These are phyloP conservation scores for Neonectria ditissima DNA, from an alignment of 2,329 filamentous ascomycete species.

Conservation along the genomic window DNA sequence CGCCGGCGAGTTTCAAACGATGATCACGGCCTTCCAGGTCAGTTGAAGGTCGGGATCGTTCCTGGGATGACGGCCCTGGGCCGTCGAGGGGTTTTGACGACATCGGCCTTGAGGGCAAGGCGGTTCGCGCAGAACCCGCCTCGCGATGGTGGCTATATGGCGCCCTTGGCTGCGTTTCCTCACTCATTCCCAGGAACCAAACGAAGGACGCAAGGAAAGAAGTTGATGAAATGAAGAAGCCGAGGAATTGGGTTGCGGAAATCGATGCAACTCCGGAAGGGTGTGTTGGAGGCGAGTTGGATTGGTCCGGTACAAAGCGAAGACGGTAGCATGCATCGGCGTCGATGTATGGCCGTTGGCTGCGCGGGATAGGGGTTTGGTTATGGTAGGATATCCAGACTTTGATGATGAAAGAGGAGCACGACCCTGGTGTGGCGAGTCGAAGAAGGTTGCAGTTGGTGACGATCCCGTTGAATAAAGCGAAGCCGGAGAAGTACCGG, in stretches of 20 bases:
- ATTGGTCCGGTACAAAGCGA: conserved; percentile 34
- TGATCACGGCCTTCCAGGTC: conserved; percentile 39
- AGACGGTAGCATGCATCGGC: conserved; percentile 38
- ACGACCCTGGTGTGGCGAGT: conserved; percentile 28
- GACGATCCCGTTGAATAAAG: conserved; percentile 39
- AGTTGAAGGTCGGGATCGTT: conserved; percentile 39
- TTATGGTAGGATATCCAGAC: conserved; percentile 18
- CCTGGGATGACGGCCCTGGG: conserved; percentile 31
- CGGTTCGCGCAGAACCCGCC: conserved; percentile 49
- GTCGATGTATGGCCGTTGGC: conserved; percentile 23
- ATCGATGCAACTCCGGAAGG: conserved; percentile 13
- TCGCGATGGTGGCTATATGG: conserved; percentile 48
- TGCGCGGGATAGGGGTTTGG: conserved; percentile 18
- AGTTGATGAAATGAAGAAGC: conserved; percentile 14
- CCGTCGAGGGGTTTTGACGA: conserved; percentile 47
- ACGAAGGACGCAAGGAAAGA: conserved; percentile 17
- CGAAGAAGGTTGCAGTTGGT: conserved; percentile 34
- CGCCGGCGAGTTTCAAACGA: conserved; percentile 39
- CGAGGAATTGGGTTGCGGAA: conserved; percentile 14
- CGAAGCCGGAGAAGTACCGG: conserved; percentile 41
- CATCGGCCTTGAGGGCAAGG: conserved; percentile 54
- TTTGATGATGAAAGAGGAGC: conserved; percentile 26
- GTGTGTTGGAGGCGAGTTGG: conserved; percentile 25
- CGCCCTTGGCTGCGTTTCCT: conserved; percentile 43
- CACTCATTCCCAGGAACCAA: conserved; percentile 47